Conservation (phyloP, 2,329 filamentous ascomycete species). For the Nannizziopsis barbatae region DNA sequence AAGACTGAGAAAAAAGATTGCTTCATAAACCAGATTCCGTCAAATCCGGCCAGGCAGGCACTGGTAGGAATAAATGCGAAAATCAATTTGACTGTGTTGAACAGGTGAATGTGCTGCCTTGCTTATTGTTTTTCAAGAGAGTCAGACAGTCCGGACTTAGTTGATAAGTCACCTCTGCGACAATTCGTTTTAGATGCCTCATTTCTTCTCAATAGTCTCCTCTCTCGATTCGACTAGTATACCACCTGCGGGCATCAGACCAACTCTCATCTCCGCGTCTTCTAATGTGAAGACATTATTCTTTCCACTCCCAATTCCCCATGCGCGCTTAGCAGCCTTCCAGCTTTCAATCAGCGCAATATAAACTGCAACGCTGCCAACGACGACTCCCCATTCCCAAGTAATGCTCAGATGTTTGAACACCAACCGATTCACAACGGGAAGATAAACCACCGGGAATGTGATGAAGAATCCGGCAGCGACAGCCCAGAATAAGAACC, state of each 20-base stretch:
- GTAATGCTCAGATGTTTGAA: slow-evolving; percentile 55
- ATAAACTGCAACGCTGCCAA: slow-evolving; percentile 49
- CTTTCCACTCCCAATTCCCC: slow-evolving; percentile 27
- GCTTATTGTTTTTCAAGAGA: neutral
- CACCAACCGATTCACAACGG: slow-evolving; percentile 51
- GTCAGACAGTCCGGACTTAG: neutral
- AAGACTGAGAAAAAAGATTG: too few relatives aligned
- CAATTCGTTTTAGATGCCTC: neutral
- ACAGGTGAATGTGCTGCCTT: neutral
- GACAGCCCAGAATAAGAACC: slow-evolving; percentile 58
- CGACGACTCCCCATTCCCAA: slow-evolving; percentile 60
- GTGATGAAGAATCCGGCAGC: slow-evolving; percentile 44
- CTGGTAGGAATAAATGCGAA: slow-evolving; percentile 1
- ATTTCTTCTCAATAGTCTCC: slow-evolving; percentile 14
- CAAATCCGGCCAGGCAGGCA: slow-evolving; percentile 12
- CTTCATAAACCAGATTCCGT: slow-evolving; percentile 1
- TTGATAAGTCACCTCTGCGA: slow-evolving; percentile 6
- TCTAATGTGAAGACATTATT: slow-evolving; percentile 23
- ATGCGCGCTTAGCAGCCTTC: slow-evolving; percentile 52
- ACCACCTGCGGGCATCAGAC: slow-evolving; percentile 17
- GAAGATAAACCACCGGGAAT: slow-evolving; percentile 55
- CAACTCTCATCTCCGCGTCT: slow-evolving; percentile 26
- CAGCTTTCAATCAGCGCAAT: slow-evolving; percentile 52
- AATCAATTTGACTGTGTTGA: slow-evolving; percentile 3
- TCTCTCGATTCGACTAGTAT: slow-evolving; percentile 10